Evolutionary conservation across 2,329 filamentous ascomycete genomes (phyloP), one percentile per base, ranked within the genome.

Genomic region (Beauveria sp.): DNA sequence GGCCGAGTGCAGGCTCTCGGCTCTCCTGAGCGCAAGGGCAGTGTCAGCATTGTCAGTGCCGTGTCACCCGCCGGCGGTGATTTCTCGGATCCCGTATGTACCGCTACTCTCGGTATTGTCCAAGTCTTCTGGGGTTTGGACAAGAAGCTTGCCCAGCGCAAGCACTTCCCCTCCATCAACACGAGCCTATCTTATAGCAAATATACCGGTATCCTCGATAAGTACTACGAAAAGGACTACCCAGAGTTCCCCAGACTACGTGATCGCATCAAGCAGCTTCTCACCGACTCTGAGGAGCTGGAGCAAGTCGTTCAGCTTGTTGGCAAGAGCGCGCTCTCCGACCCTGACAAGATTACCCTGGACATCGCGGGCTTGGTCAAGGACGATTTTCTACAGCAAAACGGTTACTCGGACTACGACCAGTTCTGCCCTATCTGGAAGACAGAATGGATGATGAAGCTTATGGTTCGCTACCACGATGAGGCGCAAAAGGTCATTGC

Each of bases 391-490:
- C 75, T 99, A 73, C 95, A 99, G 78, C 95, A 99, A 77, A 99
- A 99, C 79, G 95, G 95, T 65, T 99, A 99, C 85, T 95, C 90
- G 67, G 91, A 98, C 77, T 98, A 99, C 75, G 95, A 99, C 73
- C 93, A 98, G 79, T 99, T 96, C 86, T 99, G 95, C 73, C 95
- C 95, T 55, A 84, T 99, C 71, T 99, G 95, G 95, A 99, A 99
- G 88, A 99, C 95, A 0, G 90, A 96, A 75, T 99, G 95, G 88
- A 98, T 99, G 95, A 99, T 99, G 95, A 97, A 96, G 85, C 89
- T 91, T 66, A 98, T 99, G 87, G 90, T 99, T 82, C 90, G 88
- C 62, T 99, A 93, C 85, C 91, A 97, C 74, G 96, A 99, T 71
- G 95, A 99, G 81, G 88, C 91, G 24, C 93, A 98, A 75, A 98